Evolutionary conservation across 2,329 filamentous ascomycete species (phyloP), one percentile per base, ranked within the genome.

Genomic region (Pseudogymnoascus sp.): DNA sequence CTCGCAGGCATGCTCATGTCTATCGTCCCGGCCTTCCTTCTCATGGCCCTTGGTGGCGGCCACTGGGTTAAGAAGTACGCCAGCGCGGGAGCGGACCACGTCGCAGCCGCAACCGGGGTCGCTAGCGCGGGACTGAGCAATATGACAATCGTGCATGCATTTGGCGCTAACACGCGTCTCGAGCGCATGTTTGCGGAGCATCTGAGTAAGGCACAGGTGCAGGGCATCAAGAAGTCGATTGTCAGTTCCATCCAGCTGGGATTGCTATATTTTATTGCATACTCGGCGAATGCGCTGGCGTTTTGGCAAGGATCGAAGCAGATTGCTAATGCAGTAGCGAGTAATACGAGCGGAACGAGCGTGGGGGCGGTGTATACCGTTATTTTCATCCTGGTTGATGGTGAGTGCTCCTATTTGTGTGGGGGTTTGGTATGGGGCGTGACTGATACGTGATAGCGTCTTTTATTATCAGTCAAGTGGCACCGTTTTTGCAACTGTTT

Each of bases 191-290:
- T 82, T 66, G 71, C 74, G 11, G 79, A 80, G 61, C 83, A 83
- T 63, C 72, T 76, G 10, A 74, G 70, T 3, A 75, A 74, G 33
- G 69, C 73, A 8, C 76, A 80, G 1, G 76, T 77, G 62, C 71
- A 70, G 5, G 74, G 78, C 2, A 71, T 80, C 62, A 80, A 80
- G 64, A 85, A 84, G 68, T 77, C 81, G 1, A 71, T 78, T 0
- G 75, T 78, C 1, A 75, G 78, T 40, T 82, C 79, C 11, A 72
- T 80, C 0, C 79, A 83, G 65, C 74, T 80, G 13, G 82, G 82
- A 33, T 71, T 80, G 21, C 71, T 85, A 5, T 85, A 83, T 67
- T 85, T 86, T 66, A 78, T 85, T 65, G 81, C 82, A n/a, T 85
- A 83, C 66, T 78, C 81, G 4, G 82, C 82, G 5, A 85, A 85